Base-by-base conservation (phyloP, 257 asterid genomes). In the Solanum gracilifrons region DNA sequence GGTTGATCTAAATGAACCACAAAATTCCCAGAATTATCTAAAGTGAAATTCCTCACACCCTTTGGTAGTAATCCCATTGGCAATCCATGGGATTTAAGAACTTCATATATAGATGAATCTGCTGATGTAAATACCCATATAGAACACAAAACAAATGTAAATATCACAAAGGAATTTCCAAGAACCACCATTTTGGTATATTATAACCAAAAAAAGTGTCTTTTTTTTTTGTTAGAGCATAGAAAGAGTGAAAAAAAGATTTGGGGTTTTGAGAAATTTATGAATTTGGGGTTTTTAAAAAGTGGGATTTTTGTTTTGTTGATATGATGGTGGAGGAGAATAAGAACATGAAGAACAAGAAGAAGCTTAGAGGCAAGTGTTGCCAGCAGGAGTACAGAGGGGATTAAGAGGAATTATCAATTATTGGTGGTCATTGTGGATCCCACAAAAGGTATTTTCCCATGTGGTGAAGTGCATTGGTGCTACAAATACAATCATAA, bases 61-160 rank as follows among this genome's bases (percentile, higher is more conserved):
- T 94, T 95, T 0, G 99, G 99, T n/a, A 97, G 90, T 13, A 97
- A 46, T 1, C 99, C 99, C 94, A 92, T 93, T 31, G 99, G 99
- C 68, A 97, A 89, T 3, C 99, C 99, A 89, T 97, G 89, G 1
- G 27, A 87, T 84, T 88, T 88, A 80, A 97, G 92, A 1, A 90
- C 96, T 4, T 97, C 96, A 89, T 97, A 97, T 39, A 97, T 92
- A 27, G 96, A 91, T 18, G 95, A 88, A 64, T 85, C 87, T 6
- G 89, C 87, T 9, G 84, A 13, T n/a, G 90, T 74, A 11, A 87
- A 60, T 20, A 86, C 31, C 12, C 86, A 51, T 9, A 90, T 80
- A 31, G 69, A 75, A 87, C 89, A 33, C 71, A 86, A 86, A 2
- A 87, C 9, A 60, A 94, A 58, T 82, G 87, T 23, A 39, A 87